These are phyloP conservation scores for Hymenoscyphus salicellus DNA, from an alignment of 2,329 filamentous ascomycete genomes.

Conservation along the genomic window DNA sequence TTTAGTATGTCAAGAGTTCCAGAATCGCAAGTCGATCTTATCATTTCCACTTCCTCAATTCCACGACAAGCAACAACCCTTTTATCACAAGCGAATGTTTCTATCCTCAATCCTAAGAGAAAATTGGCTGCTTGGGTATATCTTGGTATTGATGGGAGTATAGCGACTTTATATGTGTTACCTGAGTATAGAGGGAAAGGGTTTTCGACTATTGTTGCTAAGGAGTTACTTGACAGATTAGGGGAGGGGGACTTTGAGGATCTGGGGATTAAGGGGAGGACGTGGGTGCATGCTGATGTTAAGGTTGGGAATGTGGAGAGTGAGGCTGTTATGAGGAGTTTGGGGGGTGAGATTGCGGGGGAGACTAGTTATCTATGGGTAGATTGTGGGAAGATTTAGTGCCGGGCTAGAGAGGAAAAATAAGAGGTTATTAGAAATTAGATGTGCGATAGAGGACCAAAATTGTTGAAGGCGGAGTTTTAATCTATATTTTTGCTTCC, in stretches of 20 bases:
- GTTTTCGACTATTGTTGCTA: slow-evolving; percentile 28
- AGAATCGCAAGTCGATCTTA: slow-evolving; percentile 28
- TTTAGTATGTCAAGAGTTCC: slow-evolving; percentile 26
- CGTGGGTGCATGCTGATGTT: slow-evolving; percentile 34
- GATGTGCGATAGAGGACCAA: background rate
- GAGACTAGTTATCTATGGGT: slow-evolving; percentile 30
- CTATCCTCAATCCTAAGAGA: slow-evolving; percentile 19
- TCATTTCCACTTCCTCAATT: slow-evolving; percentile 32
- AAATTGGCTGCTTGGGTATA: slow-evolving; percentile 33
- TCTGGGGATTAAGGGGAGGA: slow-evolving; percentile 31
- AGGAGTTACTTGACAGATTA: slow-evolving; percentile 23
- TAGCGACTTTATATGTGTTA: slow-evolving; percentile 34
- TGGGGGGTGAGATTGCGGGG: slow-evolving; percentile 22
- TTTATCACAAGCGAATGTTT: slow-evolving; percentile 26
- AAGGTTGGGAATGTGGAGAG: slow-evolving; percentile 32
- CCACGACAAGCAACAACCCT: slow-evolving; percentile 27
- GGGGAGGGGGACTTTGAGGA: slow-evolving; percentile 26
- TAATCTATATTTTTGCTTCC: background rate
- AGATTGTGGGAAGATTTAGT: slow-evolving; percentile 24
- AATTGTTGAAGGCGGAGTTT: too few species aligned
- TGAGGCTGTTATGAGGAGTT: slow-evolving; percentile 32
- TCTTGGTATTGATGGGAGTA: slow-evolving; percentile 31
- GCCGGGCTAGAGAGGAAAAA: background rate
- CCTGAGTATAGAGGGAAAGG: slow-evolving; percentile 30
- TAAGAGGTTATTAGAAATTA: background rate